Evolutionary conservation across 2,329 filamentous ascomycete species (phyloP).

Genomic region (Aspergillus nomiae): DNA sequence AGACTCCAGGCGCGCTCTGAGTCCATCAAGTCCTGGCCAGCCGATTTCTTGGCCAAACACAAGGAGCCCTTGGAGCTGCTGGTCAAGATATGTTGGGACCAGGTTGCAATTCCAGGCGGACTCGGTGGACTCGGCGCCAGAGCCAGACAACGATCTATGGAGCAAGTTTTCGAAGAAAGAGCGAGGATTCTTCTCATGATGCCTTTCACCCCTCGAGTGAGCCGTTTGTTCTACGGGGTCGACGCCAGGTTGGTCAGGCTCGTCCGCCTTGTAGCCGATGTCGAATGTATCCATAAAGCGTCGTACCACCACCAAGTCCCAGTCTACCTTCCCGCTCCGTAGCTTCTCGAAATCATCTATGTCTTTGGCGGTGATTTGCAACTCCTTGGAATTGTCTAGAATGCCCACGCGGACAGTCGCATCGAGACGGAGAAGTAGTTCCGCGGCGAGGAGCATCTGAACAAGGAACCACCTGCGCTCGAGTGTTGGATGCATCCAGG

Average conservation of each 20-base stretch:
- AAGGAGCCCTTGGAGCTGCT: conserved; percentile 53
- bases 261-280: conserved; percentile 30
- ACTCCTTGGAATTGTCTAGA: conserved; percentile 40
- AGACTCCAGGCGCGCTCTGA: conserved; percentile 40
- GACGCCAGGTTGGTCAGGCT: not conserved
- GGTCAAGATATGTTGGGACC: conserved; percentile 36
- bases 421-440: conserved; percentile 57
- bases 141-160: conserved; percentile 18
- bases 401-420: conserved; percentile 47
- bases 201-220: not conserved
- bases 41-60: conserved; percentile 53
- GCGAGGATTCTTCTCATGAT: conserved; percentile 22
- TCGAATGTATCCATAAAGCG: conserved; percentile 56
- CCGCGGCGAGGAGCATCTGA: conserved; percentile 57
- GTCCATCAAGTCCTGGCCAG: conserved; percentile 49
- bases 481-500: conserved; percentile 29
- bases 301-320: conserved; percentile 57
- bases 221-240: not conserved
- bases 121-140: conserved; percentile 16
- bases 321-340: conserved; percentile 56
- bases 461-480: conserved; percentile 58
- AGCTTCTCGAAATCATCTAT: conserved; percentile 49
- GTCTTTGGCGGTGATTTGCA: conserved; percentile 46
- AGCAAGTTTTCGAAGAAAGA: conserved; percentile 28
- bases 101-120: conserved; percentile 40